Conservation (phyloP, 495 filamentous ascomycete species). For the Lasiosphaeriaceae sp. region DNA sequence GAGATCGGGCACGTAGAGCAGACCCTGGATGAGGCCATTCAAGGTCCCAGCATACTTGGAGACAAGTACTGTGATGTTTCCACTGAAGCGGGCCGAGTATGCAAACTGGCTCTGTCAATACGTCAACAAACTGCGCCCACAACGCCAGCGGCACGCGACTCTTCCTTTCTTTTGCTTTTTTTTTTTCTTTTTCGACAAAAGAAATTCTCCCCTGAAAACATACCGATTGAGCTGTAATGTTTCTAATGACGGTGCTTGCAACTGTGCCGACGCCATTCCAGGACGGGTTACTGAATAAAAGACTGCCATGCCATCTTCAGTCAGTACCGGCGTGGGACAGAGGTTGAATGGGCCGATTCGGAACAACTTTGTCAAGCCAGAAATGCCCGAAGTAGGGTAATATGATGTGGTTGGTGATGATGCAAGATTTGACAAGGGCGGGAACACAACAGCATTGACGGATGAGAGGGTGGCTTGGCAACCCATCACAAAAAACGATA, state of each 20-base stretch:
- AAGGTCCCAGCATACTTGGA: slow-evolving; percentile 49
- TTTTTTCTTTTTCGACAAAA: background rate
- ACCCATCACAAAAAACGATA: no score
- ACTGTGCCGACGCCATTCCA: slow-evolving; percentile 37
- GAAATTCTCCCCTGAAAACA: slow-evolving; percentile 11
- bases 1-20: slow-evolving; percentile 80
- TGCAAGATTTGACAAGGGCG: no score
- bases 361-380: no score
- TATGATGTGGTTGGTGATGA: no score
- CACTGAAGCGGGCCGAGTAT: slow-evolving; percentile 57
- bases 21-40: slow-evolving; percentile 59
- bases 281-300: slow-evolving; percentile 47
- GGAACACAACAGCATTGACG: no score
- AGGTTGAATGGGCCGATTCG: no score
- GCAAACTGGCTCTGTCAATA: slow-evolving; percentile 53
- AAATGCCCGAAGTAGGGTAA: no score
- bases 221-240: slow-evolving; percentile 47
- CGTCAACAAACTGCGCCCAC: background rate
- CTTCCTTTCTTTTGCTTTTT: background rate
- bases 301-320: slow-evolving; percentile 21
- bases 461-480: no score
- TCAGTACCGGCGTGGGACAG: background rate
- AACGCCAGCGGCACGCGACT: background rate
- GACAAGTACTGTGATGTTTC: slow-evolving; percentile 68
- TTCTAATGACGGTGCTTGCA: slow-evolving; percentile 44